These are phyloP conservation scores for Diaporthe sp. DNA, from an alignment of 2,329 filamentous ascomycete species.

Conservation along the genomic window DNA sequence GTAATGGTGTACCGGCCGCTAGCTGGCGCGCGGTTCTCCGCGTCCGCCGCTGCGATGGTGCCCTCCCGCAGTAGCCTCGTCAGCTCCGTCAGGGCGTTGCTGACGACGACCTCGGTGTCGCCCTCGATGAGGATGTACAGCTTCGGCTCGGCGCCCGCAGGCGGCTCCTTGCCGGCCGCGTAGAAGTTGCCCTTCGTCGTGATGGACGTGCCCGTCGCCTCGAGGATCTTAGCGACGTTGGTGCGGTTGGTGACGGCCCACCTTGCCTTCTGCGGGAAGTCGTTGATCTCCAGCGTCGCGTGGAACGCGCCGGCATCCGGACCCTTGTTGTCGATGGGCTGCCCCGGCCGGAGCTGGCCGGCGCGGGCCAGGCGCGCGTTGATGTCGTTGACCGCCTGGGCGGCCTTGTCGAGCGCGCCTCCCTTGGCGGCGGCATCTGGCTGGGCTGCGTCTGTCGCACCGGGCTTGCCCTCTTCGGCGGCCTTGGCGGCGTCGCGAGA, in stretches of 20 bases:
- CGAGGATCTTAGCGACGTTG: constrained; percentile 97
- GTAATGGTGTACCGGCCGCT: constrained; percentile 90
- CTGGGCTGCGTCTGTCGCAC: constrained; percentile 50
- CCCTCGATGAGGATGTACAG: constrained; percentile 98
- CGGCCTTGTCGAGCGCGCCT: constrained; percentile 83
- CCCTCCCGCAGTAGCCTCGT: constrained; percentile 91
- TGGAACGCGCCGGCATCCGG: constrained; percentile 97
- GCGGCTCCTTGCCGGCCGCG: constrained; percentile 83
- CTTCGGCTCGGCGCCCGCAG: constrained; percentile 84
- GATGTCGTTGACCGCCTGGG: constrained; percentile 91
- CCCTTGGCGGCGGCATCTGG: constrained; percentile 62
- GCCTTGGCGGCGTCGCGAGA: constrained; percentile 65
- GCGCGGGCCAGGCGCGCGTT: constrained; percentile 91
- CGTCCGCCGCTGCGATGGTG: constrained; percentile 89
- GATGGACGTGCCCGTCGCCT: constrained; percentile 94
- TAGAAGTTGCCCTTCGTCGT: constrained; percentile 98
- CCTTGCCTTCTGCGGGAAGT: constrained; percentile 97
- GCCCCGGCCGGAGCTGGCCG: constrained; percentile 89
- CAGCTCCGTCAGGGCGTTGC: constrained; percentile 90
- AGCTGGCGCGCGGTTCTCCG: constrained; percentile 83
- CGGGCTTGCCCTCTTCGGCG: constrained; percentile 52
- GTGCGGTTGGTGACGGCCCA: constrained; percentile 99
- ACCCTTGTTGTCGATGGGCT: constrained; percentile 98
- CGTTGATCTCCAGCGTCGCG: constrained; percentile 98
- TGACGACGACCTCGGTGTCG: constrained; percentile 93